phyloP scores from a whole-genome alignment of 176 grass and related monocot species.

The Pontederia crassipes region DNA sequence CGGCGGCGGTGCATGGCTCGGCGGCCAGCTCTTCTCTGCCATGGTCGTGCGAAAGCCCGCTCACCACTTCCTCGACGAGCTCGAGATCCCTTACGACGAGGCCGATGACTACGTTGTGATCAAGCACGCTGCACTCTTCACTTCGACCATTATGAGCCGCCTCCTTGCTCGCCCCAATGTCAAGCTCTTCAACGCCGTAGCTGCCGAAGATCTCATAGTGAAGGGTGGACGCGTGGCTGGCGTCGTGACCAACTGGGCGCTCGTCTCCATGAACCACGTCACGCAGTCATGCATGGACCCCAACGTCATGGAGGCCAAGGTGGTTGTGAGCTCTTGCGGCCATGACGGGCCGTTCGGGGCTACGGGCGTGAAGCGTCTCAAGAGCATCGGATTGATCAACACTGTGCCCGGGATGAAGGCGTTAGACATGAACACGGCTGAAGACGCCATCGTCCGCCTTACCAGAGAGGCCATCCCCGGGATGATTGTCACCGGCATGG shows the following conservation, averaged over 20 bases:
- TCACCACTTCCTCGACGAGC: conserved; percentile 82
- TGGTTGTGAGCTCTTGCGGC: conserved; percentile 93
- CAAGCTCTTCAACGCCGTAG: conserved; percentile 95
- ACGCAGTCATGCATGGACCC: conserved; percentile 99
- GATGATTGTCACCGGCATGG: conserved; percentile 98
- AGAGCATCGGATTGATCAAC: conserved; percentile 87
- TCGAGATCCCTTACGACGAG: conserved; percentile 72
- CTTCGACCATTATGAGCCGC: conserved; percentile 83
- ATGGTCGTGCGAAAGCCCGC: conserved; percentile 96
- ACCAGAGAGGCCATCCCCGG: conserved; percentile 79
- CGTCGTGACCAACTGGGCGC: conserved; percentile 94
- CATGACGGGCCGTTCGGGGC: conserved; percentile 90
- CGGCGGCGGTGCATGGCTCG: conserved; percentile 90
- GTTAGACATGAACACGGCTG: conserved; percentile 85
- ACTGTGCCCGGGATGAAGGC: conserved; percentile 80
- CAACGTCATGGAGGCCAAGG: conserved; percentile 87
- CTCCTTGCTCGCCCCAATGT: conserved; percentile 78
- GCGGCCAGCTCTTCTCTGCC: conserved; percentile 92
- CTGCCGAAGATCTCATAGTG: conserved; percentile 89
- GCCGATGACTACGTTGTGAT: conserved; percentile 71
- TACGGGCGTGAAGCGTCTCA: conserved; percentile 81
- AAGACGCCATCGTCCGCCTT: conserved; percentile 82
- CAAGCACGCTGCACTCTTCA: conserved; percentile 90
- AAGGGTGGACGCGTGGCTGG: conserved; percentile 55
- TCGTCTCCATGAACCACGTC: conserved; percentile 96